These are phyloP conservation scores for Aspergillus aculeatus DNA, from an alignment of 2,329 filamentous ascomycete genomes.

Conservation along the genomic window DNA sequence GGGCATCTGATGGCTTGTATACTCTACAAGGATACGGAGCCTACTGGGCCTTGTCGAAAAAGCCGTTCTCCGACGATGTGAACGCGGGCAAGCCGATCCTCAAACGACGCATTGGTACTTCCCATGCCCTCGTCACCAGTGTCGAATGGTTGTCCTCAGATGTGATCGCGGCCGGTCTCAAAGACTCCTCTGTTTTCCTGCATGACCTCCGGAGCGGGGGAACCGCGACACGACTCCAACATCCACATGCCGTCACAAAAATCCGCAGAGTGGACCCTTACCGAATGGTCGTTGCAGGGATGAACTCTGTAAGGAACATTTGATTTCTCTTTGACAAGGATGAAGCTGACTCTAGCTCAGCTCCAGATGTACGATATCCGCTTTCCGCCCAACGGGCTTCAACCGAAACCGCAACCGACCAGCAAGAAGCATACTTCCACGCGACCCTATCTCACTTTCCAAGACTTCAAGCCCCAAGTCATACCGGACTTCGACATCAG, in stretches of 20 bases:
- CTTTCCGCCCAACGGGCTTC: slow-evolving; percentile 29
- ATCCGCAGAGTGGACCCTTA: slow-evolving; percentile 38
- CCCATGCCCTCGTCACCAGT: slow-evolving; percentile 30
- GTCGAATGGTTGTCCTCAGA: slow-evolving; percentile 41
- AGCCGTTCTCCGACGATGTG: slow-evolving; percentile 23
- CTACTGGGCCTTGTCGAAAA: slow-evolving; percentile 32
- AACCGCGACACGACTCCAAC: slow-evolving; percentile 33
- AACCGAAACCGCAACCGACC: slow-evolving; percentile 30
- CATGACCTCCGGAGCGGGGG: slow-evolving; percentile 37
- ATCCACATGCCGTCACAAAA: slow-evolving; percentile 34
- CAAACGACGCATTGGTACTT: slow-evolving; percentile 22
- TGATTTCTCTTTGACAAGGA: neutral
- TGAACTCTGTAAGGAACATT: slow-evolving; percentile 28
- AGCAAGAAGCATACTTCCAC: slow-evolving; percentile 29
- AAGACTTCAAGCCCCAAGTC: slow-evolving; percentile 28
- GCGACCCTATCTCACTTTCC: slow-evolving; percentile 38
- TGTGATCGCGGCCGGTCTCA: slow-evolving; percentile 38
- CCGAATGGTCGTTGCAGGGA: slow-evolving; percentile 36
- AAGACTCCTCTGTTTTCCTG: slow-evolving; percentile 35
- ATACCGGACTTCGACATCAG: slow-evolving; percentile 39
- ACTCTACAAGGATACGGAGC: slow-evolving; percentile 30
- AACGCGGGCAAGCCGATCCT: slow-evolving; percentile 15
- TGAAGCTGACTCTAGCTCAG: slow-evolving; percentile 19
- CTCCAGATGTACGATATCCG: slow-evolving; percentile 45
- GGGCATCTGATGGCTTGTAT: slow-evolving; percentile 38